Conservation (phyloP, 1,284 basidiomycete species). For the Apiotrichum sp. region DNA sequence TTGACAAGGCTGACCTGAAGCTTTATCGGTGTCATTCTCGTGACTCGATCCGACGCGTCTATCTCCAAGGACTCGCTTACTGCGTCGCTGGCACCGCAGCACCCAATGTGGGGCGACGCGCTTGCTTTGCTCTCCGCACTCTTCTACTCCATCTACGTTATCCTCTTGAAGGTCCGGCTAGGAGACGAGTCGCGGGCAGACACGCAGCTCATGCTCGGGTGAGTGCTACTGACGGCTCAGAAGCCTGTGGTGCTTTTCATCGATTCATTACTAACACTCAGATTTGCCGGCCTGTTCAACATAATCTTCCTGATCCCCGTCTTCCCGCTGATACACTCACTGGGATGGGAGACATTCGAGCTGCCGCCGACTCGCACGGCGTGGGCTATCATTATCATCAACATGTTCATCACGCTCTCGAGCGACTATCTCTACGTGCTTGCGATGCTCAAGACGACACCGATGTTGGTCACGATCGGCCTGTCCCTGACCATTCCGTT, state of each 20-base stretch:
- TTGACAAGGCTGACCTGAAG: slow-evolving; percentile 46
- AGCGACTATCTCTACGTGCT: slow-evolving; percentile 79
- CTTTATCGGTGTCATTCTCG: slow-evolving; percentile 77
- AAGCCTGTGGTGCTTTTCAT: neutral
- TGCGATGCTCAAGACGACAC: slow-evolving; percentile 96
- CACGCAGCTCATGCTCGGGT: slow-evolving; percentile 88
- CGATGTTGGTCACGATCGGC: slow-evolving; percentile 78
- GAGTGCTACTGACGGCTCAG: slow-evolving; percentile 15
- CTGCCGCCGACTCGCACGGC: slow-evolving; percentile 60
- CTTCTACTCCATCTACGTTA: slow-evolving; percentile 88
- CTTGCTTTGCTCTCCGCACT: slow-evolving; percentile 74
- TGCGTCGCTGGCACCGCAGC: slow-evolving; percentile 19
- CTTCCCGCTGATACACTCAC: slow-evolving; percentile 70
- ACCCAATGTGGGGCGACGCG: slow-evolving; percentile 61
- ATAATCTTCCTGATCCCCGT: slow-evolving; percentile 74
- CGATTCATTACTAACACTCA: slow-evolving; percentile 20
- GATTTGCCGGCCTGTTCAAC: slow-evolving; percentile 85
- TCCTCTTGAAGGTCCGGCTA: slow-evolving; percentile 82
- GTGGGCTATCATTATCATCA: slow-evolving; percentile 64
- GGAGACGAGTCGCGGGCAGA: slow-evolving; percentile 76
- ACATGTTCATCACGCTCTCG: slow-evolving; percentile 78
- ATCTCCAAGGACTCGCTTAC: slow-evolving; percentile 12
- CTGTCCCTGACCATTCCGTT: slow-evolving; percentile 80
- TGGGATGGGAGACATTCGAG: slow-evolving; percentile 69
- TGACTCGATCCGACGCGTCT: slow-evolving; percentile 70